phyloP scores from a whole-genome alignment of 345 rosid genomes.

The Syzygium aqueum region DNA sequence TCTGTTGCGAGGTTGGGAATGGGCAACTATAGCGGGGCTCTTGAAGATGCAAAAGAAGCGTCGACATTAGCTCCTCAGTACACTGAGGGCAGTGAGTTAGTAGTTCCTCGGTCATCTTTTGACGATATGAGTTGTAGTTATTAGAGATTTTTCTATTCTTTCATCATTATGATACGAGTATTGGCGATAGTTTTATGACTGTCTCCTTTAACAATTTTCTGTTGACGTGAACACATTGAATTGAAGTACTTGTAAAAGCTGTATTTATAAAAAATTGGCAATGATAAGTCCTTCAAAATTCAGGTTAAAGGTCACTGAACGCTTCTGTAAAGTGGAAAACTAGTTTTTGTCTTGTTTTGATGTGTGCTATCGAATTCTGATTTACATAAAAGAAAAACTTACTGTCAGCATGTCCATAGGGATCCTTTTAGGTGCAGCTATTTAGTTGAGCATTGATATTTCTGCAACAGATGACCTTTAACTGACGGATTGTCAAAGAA shows the following conservation, averaged over 20 bases:
- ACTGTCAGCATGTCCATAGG: not conserved
- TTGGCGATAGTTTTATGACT: not conserved
- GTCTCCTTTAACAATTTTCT: not conserved
- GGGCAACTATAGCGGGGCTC: constrained; percentile 23
- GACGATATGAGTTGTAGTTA: not conserved
- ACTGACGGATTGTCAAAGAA: not conserved
- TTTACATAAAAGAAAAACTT: not conserved
- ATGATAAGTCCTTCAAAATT: not conserved
- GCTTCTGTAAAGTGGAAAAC: not conserved
- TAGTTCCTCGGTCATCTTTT: not conserved
- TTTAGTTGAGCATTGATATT: not conserved
- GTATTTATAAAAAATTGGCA: not conserved
- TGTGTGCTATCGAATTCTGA: not conserved
- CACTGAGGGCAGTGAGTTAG: constrained; percentile 33
- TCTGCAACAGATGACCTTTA: not conserved
- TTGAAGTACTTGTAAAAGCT: not conserved
- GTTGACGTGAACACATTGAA: not conserved
- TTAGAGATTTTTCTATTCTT: not conserved
- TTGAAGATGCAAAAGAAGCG: constrained; percentile 59
- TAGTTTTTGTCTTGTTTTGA: not conserved
- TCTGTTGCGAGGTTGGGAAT: not conserved
- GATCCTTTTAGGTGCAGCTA: not conserved
- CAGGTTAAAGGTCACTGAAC: not conserved
- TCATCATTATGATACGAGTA: not conserved
- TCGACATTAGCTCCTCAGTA: constrained; percentile 23